Percentiles rank a stretch among this genome's conserved stretches.
Conservation (phyloP, 345 rosid species). For the Rhodamnia argentea region DNA sequence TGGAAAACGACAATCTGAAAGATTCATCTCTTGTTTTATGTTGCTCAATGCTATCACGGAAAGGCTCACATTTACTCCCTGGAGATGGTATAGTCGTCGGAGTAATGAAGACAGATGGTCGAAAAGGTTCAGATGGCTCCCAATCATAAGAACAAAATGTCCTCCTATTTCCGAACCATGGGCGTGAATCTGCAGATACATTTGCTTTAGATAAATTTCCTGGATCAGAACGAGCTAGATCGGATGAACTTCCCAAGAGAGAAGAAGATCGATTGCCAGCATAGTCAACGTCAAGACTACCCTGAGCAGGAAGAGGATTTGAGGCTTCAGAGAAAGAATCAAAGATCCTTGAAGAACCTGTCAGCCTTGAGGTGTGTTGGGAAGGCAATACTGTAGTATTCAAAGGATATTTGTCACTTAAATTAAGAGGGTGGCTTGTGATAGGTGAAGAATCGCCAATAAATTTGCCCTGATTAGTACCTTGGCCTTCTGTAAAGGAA, state of each 20-base stretch:
- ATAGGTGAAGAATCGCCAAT: neutral
- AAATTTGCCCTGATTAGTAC: neutral
- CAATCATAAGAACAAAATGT: slow-evolving; percentile 52
- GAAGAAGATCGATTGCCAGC: slow-evolving; percentile 23
- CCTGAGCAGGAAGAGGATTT: slow-evolving; percentile 21
- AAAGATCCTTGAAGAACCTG: slow-evolving; percentile 18
- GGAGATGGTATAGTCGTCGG: slow-evolving; percentile 35
- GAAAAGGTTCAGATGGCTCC: slow-evolving; percentile 88
- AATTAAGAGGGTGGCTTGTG: neutral
- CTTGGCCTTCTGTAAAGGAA: neutral
- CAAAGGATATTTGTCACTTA: neutral
- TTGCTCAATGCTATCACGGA: slow-evolving; percentile 43
- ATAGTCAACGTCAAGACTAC: slow-evolving; percentile 15
- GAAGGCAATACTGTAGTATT: neutral
- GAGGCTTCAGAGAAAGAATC: slow-evolving; percentile 20
- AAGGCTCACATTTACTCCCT: slow-evolving; percentile 50
- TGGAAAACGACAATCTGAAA: slow-evolving; percentile 19
- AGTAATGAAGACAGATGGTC: slow-evolving; percentile 48
- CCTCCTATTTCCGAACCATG: slow-evolving; percentile 17
- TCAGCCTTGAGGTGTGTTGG: slow-evolving; percentile 17
- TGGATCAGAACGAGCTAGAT: slow-evolving; percentile 25
- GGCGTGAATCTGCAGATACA: slow-evolving; percentile 6
- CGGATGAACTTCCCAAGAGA: slow-evolving; percentile 16
- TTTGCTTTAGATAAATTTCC: slow-evolving; percentile 13
- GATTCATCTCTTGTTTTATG: slow-evolving; percentile 22